Evolutionary conservation across 2,329 filamentous ascomycete genomes (phyloP).

Genomic region (Ilyonectria destructans): DNA sequence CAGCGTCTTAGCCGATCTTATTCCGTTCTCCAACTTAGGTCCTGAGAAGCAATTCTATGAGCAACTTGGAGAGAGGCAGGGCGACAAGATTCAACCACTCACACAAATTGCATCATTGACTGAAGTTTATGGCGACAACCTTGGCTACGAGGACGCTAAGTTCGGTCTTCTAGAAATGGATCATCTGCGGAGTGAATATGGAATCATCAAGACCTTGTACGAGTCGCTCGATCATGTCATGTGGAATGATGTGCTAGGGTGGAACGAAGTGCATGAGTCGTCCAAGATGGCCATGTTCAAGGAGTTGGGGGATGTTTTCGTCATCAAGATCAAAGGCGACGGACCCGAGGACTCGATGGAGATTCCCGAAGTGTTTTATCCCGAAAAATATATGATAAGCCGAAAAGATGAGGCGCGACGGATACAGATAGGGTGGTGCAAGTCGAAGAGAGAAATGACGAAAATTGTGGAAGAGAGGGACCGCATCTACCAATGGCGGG

Average conservation of each 20-base stretch:
- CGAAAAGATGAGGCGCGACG: conserved; percentile 63
- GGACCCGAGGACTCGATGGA: conserved; percentile 63
- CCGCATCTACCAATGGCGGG: conserved; percentile 48
- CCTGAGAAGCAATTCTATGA: conserved; percentile 64
- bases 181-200: conserved; percentile 56
- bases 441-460: conserved; percentile 51
- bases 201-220: conserved; percentile 61
- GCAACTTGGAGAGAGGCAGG: conserved; percentile 54
- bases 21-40: conserved; percentile 53
- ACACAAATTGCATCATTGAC: conserved; percentile 53
- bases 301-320: conserved; percentile 67
- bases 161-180: conserved; percentile 63
- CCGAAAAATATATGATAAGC: conserved; percentile 67
- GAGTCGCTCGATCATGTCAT: conserved; percentile 66
- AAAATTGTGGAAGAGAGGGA: conserved; percentile 47
- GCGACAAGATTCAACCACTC: conserved; percentile 50
- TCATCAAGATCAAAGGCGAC: conserved; percentile 62
- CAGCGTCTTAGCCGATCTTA: conserved; percentile 62
- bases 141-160: conserved; percentile 54
- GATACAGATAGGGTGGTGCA: conserved; percentile 59
- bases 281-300: conserved; percentile 62
- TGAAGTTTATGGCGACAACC: conserved; percentile 50
- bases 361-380: conserved; percentile 68
- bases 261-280: conserved; percentile 54
- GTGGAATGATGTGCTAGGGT: conserved; percentile 62